Percentiles rank a stretch among this genome's conserved stretches.
Evolutionary conservation across 805 yeast genomes (phyloP).

Genomic region (Torulaspora maleeae): DNA sequence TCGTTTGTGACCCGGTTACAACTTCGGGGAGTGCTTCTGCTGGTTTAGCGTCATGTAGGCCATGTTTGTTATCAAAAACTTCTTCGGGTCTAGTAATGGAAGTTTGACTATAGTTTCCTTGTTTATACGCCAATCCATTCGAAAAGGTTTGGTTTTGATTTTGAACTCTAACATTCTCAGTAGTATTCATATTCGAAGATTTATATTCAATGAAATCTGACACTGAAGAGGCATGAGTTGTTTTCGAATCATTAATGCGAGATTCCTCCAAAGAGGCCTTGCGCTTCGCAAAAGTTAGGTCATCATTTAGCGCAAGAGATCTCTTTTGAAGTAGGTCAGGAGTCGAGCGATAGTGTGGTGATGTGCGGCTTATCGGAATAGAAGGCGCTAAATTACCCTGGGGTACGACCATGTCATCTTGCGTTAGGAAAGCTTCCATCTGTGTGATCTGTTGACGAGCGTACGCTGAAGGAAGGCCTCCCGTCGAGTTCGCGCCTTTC

Average conservation of each 20-base stretch:
- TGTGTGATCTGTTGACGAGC: not conserved
- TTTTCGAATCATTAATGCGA: not conserved
- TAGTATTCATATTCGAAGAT: not conserved
- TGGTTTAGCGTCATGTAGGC: not conserved
- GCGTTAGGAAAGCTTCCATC: not conserved
- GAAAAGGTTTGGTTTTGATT: not conserved
- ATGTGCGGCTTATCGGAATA: not conserved
- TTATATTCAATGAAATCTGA: not conserved
- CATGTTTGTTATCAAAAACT: not conserved
- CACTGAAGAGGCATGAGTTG: not conserved
- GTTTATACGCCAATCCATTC: not conserved
- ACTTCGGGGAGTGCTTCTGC: not conserved
- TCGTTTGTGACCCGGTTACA: not conserved
- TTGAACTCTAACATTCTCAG: not conserved
- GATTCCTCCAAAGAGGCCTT: no score
- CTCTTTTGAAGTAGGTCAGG: conserved; percentile 18
- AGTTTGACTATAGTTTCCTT: not conserved
- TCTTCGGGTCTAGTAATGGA: not conserved
- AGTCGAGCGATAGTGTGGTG: conserved; percentile 10
- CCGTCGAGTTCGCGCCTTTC: not conserved
- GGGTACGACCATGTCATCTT: not conserved
- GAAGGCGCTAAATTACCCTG: conserved; percentile 3
- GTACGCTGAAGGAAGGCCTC: not conserved
- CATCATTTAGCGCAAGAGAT: conserved; percentile 13
- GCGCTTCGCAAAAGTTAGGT: not conserved